These are phyloP conservation scores for Naganishia cerealis DNA, from an alignment of 1,284 basidiomycete species.

Conservation along the genomic window DNA sequence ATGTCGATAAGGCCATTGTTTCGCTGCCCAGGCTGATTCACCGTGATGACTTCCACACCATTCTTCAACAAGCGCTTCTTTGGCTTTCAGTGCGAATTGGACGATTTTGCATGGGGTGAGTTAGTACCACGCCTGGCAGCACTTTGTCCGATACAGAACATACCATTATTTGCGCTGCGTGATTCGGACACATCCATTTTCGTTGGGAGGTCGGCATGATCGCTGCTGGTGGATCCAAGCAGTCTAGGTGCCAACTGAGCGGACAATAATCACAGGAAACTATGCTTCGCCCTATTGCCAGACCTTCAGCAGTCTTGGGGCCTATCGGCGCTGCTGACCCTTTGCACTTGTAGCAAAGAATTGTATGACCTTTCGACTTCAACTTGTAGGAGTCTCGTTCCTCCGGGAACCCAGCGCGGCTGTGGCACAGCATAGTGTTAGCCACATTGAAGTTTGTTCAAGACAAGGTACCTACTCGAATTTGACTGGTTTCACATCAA, in stretches of 20 bases:
- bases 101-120: conserved; percentile 22
- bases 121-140: neutral
- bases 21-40: conserved; percentile 66
- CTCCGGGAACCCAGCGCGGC: conserved; percentile 83
- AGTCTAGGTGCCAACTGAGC: conserved; percentile 96
- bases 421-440: conserved; percentile 50
- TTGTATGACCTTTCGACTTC: conserved; percentile 77
- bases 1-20: conserved; percentile 94
- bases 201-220: conserved; percentile 79
- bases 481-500: conserved; percentile 73
- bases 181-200: conserved; percentile 99
- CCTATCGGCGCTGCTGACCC: conserved; percentile 67
- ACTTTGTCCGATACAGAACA: conserved; percentile 35
- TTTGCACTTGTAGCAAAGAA: conserved; percentile 87
- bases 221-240: conserved; percentile 83
- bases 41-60: conserved; percentile 66
- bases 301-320: conserved; percentile 22
- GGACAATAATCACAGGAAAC: conserved; percentile 94
- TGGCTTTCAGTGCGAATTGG: conserved; percentile 58
- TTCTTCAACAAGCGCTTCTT: conserved; percentile 74
- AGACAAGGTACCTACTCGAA: conserved; percentile 56
- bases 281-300: conserved; percentile 58
- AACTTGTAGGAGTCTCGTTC: conserved; percentile 86
- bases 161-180: conserved; percentile 72
- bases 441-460: conserved; percentile 35